Percentiles rank a stretch among this genome's conserved stretches.
Evolutionary conservation across 2,329 filamentous ascomycete species (phyloP).

Genomic region (Calonectria multiphialidica): DNA sequence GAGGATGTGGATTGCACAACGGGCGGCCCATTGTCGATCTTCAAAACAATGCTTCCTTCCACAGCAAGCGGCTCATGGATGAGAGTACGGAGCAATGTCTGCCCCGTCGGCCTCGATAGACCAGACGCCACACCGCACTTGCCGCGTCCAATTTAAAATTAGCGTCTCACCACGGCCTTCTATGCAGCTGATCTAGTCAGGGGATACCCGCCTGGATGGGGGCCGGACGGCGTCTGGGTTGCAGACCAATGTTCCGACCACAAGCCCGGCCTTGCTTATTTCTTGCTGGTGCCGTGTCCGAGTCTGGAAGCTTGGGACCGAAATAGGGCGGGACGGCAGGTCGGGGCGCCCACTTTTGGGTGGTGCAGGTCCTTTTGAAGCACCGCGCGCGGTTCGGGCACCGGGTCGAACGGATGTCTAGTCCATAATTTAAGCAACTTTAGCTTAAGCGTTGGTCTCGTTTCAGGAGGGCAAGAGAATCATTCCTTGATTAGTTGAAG

Average conservation of each 20-base stretch:
- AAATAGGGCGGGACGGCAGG: neutral
- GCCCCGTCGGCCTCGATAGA: neutral
- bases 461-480: too few relatives aligned
- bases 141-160: constrained; percentile 9
- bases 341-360: neutral
- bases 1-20: neutral
- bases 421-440: neutral
- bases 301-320: neutral
- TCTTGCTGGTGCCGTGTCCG: neutral
- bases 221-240: neutral
- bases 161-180: too few relatives aligned
- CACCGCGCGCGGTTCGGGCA: neutral
- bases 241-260: neutral
- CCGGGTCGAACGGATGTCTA: neutral
- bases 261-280: neutral
- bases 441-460: neutral
- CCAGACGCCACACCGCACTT: constrained; percentile 1
- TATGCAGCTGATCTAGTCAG: neutral
- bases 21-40: neutral
- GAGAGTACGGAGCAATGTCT: too few relatives aligned
- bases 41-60: neutral
- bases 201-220: neutral
- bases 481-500: too few relatives aligned
- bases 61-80: neutral
- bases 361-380: neutral